Percentiles rank a stretch among this genome's conserved stretches.
These are phyloP conservation scores for Corynespora cassiicola DNA, from an alignment of 2,329 filamentous ascomycete species.

Conservation along the genomic window DNA sequence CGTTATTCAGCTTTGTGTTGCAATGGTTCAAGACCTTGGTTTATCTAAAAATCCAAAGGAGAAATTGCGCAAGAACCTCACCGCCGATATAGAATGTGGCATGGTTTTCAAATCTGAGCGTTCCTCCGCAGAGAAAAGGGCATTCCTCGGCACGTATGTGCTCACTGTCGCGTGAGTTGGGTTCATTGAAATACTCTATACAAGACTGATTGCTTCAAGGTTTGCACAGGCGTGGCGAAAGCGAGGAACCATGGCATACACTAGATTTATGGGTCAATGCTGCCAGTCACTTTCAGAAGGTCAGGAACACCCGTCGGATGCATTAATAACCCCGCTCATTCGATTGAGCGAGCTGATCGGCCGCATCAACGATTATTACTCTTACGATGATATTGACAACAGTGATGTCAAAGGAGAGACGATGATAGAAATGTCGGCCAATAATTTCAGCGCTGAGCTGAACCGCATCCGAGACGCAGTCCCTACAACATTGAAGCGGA, in stretches of 20 bases:
- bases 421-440: conserved; percentile 20
- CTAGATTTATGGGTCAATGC: conserved; percentile 23
- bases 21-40: conserved; percentile 43
- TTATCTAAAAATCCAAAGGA: conserved; percentile 18
- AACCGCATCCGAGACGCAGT: conserved; percentile 14
- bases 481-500: conserved; percentile 5
- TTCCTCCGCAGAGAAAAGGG: conserved; percentile 20
- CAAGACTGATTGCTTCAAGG: conserved; percentile 11
- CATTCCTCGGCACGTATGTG: conserved; percentile 28
- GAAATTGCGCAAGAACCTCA: conserved; percentile 2
- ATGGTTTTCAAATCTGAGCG: conserved; percentile 1
- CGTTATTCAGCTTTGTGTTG: conserved; percentile 45
- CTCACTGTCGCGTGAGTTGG: conserved; percentile 20
- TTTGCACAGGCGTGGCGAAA: conserved; percentile 29
- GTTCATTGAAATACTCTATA: neutral
- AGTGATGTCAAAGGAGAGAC: conserved; percentile 23
- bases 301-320: conserved; percentile 20
- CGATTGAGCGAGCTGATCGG: conserved; percentile 21
- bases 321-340: conserved; percentile 23
- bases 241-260: conserved; percentile 18
- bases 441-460: conserved; percentile 22
- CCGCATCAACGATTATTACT: conserved; percentile 27
- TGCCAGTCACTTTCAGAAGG: conserved; percentile 14
- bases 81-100: neutral
- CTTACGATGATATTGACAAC: conserved; percentile 28